Evolutionary conservation across 1,139 yeast species (phyloP), one percentile per base, ranked within the genome.

Genomic region (Saccharomyces uvarum): DNA sequence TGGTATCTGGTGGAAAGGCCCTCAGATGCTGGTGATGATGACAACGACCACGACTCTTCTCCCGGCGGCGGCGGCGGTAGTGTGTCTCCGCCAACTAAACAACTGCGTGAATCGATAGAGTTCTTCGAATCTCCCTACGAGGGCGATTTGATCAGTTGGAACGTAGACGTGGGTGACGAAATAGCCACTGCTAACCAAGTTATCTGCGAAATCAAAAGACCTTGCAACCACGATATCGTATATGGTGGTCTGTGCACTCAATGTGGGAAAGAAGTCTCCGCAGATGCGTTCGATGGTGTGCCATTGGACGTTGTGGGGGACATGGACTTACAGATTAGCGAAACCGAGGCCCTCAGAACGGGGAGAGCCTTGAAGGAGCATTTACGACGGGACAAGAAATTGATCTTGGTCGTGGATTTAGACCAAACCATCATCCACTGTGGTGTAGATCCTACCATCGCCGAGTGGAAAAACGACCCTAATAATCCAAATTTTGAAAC

Each of bases 371-470:
- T 93, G 51, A 81, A 88, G 3, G 75, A 77, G 55, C 75, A 87
- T 56, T 76, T 95, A 52, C 71, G 83, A 4, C 70, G 76, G 29
- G 88, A 83, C 55, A 75, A 78, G 57, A 89, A 88, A 66, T 77
- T 93, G 61, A 90, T 93, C 47, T 76, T 93, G 56, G 99, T 93
- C 51, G 99, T 93, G 11, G 99, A 93, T 75, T 77, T 93, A 59
- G 99, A 93, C 73, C 99, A 95, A 71, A 95, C 99, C 0, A 96
- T 93, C 6, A 93, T 93, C 44, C 99, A 93, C 68, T 97, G 98
- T 44, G 93, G 98, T 3, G 97, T 91, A 26, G 99, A 93, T 68
- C 97, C 98, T 0, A 90, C 97, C 0, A 96, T 93, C 42, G 95
- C 95, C 1, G 96, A 89, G 67, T 93, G 99, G 99, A 91, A 88